Conservation (phyloP, 2,329 filamentous ascomycete species). For the Aphanocladium album region DNA sequence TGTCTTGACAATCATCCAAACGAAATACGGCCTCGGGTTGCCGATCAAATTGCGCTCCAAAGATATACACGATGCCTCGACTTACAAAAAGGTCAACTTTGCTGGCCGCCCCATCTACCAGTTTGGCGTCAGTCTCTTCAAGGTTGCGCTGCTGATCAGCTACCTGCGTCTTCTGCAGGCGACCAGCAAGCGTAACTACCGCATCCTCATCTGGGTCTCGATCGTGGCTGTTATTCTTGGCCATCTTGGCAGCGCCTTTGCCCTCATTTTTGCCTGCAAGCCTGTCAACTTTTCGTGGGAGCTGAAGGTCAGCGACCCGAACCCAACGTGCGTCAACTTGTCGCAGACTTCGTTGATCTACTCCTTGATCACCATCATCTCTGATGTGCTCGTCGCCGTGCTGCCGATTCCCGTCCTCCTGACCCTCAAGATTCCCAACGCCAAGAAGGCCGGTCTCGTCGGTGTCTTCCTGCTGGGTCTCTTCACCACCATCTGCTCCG, state of each 20-base stretch:
- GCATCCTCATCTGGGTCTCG: constrained; percentile 38
- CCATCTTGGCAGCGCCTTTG: constrained; percentile 44
- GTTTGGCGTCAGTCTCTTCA: constrained; percentile 51
- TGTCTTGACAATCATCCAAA: constrained; percentile 46
- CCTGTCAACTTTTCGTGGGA: constrained; percentile 45
- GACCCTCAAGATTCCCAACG: constrained; percentile 39
- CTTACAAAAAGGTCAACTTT: constrained; percentile 47
- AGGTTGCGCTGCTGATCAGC: constrained; percentile 48
- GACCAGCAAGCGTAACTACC: constrained; percentile 41
- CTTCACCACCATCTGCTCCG: constrained; percentile 51
- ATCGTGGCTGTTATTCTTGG: constrained; percentile 38
- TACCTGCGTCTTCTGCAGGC: constrained; percentile 48
- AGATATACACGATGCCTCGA: constrained; percentile 27
- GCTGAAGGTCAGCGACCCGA: constrained; percentile 20
- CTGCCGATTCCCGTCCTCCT: constrained; percentile 47
- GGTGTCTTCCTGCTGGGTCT: constrained; percentile 48
- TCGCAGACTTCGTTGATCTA: constrained; percentile 46
- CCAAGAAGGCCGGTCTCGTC: constrained; percentile 47
- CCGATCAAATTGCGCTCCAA: constrained; percentile 39
- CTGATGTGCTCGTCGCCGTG: constrained; percentile 45
- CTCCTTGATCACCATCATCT: constrained; percentile 46
- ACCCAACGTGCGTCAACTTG: constrained; percentile 38
- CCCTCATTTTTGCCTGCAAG: constrained; percentile 45
- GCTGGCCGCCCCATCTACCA: constrained; percentile 51
- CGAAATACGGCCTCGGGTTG: constrained; percentile 48